Base-by-base conservation (phyloP, 1,139 yeast genomes). In the Suhomyces maxii region DNA sequence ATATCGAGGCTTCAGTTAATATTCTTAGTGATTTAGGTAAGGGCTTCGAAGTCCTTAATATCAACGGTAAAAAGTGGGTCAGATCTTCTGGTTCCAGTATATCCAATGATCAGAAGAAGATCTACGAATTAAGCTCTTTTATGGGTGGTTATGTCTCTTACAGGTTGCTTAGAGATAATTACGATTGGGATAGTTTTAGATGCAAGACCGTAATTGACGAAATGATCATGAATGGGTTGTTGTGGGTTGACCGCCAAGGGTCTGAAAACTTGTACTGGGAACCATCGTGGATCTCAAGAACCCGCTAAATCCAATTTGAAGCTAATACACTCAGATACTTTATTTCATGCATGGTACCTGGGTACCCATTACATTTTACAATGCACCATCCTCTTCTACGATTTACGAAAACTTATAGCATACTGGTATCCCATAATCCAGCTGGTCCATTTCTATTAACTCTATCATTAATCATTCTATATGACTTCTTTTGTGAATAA, bases 241-340 rank as follows among this genome's bases (percentile, higher is more conserved):
- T 90, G 26, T 90, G 98, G 98, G 71, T 89, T 1, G 98, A 90
- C 59, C 64, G 65, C 3, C 87, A 81, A 55, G 82, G 77, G 9
- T 52, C 51, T 0, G 53, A 53, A 14, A 89, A 82, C n/a, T 77
- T 74, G 54, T 89, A 78, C 59, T 89, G 96, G 96, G 80, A 68
- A 52, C 80, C 76, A 4, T 72, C 76, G 8, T 73, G 76, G 76
- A 70, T 68, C 9, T 47, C 47, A 9, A 35, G 44, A 25, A 26
- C 37, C 35, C 3, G 35, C 6, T 18, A 18, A 18, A n/a, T n/a
- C n/a, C n/a, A n/a, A n/a, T n/a, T n/a, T n/a, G n/a, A n/a, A n/a
- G n/a, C n/a, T n/a, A n/a, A n/a, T n/a, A n/a, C n/a, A n/a, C n/a
- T n/a, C n/a, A n/a, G n/a, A n/a, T n/a, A n/a, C 23, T 18, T 18